Evolutionary conservation across 2,329 filamentous ascomycete species (phyloP).

Genomic region (Ceratocystis diversiconidia): DNA sequence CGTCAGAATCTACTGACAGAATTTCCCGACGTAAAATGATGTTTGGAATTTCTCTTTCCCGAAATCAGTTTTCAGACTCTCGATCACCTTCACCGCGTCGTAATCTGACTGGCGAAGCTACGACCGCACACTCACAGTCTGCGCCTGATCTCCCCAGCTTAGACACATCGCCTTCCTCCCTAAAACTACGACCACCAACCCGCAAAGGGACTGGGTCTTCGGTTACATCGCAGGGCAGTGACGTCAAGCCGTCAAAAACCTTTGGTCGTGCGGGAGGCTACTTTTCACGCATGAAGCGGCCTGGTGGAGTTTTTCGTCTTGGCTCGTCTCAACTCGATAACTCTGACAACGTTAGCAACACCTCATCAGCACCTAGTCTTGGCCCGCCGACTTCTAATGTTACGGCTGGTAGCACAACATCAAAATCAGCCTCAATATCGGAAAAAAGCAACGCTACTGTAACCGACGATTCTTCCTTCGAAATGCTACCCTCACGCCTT

Average conservation of each 20-base stretch:
- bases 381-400: slow-evolving; percentile 27
- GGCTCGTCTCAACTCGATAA: slow-evolving; percentile 26
- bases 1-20: slow-evolving; percentile 11
- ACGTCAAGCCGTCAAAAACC: slow-evolving; percentile 25
- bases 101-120: slow-evolving; percentile 10
- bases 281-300: slow-evolving; percentile 36
- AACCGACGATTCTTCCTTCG: slow-evolving; percentile 34
- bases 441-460: slow-evolving; percentile 28
- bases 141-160: slow-evolving; percentile 16
- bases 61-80: slow-evolving; percentile 16
- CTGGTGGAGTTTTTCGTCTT: slow-evolving; percentile 31
- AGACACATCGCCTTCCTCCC: slow-evolving; percentile 13
- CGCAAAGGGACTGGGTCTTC: slow-evolving; percentile 11
- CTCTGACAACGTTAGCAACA: slow-evolving; percentile 30
- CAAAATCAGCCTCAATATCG: slow-evolving; percentile 27
- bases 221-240: not conserved
- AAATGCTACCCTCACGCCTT: slow-evolving; percentile 28
- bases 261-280: slow-evolving; percentile 34
- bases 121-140: slow-evolving; percentile 15
- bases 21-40: slow-evolving; percentile 15
- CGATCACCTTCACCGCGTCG: slow-evolving; percentile 17
- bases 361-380: slow-evolving; percentile 34
- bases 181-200: slow-evolving; percentile 4
- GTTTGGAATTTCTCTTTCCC: slow-evolving; percentile 17
- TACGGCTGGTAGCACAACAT: slow-evolving; percentile 26